phyloP scores from a whole-genome alignment of 768 basidiomycete species.

The Xerocomellus chrysenteron region DNA sequence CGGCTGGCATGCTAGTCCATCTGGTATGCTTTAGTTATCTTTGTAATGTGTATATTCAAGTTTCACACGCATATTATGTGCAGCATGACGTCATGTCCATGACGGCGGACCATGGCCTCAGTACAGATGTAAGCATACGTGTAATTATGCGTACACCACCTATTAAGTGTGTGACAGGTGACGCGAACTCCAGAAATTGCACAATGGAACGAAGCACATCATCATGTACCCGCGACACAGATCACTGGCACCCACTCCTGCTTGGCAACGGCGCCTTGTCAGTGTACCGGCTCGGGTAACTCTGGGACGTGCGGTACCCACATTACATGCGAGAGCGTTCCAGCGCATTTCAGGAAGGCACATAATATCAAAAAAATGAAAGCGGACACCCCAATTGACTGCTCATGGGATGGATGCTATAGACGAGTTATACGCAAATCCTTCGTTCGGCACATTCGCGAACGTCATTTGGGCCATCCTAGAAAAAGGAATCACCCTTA shows the following conservation, averaged over 20 bases:
- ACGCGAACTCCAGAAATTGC: no score
- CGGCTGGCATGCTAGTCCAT: not conserved
- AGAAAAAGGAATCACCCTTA: not conserved
- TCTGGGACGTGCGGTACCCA: not conserved
- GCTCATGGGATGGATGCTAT: not conserved
- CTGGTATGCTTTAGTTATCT: not conserved
- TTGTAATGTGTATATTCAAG: no score
- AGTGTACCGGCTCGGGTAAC: not conserved
- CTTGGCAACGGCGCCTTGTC: not conserved
- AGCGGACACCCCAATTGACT: rapidly evolving
- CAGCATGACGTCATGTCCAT: no score
- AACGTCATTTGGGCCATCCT: not conserved
- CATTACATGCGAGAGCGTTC: not conserved
- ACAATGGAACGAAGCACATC: no score
- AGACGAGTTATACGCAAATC: not conserved
- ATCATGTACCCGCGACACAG: no score
- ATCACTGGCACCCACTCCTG: not conserved
- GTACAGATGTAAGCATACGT: no score
- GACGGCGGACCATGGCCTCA: no score
- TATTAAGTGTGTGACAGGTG: no score
- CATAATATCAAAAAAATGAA: not conserved
- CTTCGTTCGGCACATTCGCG: not conserved
- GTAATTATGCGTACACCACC: no score
- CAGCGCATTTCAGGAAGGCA: not conserved
- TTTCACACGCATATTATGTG: no score